Evolutionary conservation across 148 eudicot genomes (phyloP), one percentile per base, ranked within the genome.

Genomic region (Persicaria tinctoria): DNA sequence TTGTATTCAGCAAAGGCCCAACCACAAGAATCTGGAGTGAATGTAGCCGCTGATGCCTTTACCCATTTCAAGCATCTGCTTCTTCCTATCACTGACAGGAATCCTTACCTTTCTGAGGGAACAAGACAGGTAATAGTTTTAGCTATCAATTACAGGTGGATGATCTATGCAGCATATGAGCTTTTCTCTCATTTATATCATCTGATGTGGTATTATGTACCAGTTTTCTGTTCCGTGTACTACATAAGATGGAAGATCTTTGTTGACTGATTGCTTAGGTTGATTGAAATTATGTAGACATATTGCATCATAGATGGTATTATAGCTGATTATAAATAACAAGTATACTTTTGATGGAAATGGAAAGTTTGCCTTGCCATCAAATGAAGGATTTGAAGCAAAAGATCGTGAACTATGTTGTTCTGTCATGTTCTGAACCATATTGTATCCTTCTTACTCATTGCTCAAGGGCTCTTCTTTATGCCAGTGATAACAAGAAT

Each of bases 51-150:
- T 23, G 93, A 90, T 83, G 78, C 91, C 74, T 92, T 87, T 68
- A 85, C 92, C 73, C 89, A 89, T 68, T 95, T 92, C 84, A 92
- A 90, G 83, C 97, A 92, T 83, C 74, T 95, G 82, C 97, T 92
- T 82, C 92, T 95, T 48, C 99, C 99, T 60, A 85, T 95, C 46
- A 90, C 92, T 57, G 97, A 92, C 60, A 82, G 89, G 46, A 92
- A 95, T 74, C 99, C 99, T 64, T 92, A 87, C 74, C 94, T 95
- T 50, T 89, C 97, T 1, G 99, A 92, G 81, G 99, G 99, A 72
- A 89, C 97, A 57, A 87, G 93, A 89, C 97, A 95, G 97, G 98
- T 93, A 79, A 70, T 72, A 55, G 6, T 4, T 71, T 18, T 71
- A 71, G n/a, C 14, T 48, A 46, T 47, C 38, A 69, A 44, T 20